A percentile compares a stretch with the other conserved stretches of the same genome.
These are phyloP conservation scores for Rhodomyrtus tomentosa DNA, from an alignment of 345 rosid species.

Conservation along the genomic window DNA sequence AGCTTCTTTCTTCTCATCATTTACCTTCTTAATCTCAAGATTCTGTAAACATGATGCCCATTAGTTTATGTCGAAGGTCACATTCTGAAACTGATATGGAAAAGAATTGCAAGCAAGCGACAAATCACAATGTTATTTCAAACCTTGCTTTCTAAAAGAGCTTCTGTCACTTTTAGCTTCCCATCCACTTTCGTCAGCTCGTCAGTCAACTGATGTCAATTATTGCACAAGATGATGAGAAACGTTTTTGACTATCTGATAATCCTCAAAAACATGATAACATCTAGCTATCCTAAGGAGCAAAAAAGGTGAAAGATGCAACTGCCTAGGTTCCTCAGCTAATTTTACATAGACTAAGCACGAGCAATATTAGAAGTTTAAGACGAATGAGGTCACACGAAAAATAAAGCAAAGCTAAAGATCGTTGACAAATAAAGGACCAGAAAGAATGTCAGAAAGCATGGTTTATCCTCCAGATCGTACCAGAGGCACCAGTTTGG, in stretches of 20 bases:
- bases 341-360: not conserved
- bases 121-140: not conserved
- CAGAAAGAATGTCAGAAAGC: not conserved
- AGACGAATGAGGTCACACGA: not conserved
- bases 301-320: not conserved
- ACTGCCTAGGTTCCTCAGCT: not conserved
- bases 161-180: slow-evolving; percentile 31
- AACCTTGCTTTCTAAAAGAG: slow-evolving; percentile 40
- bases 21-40: slow-evolving; percentile 34
- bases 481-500: not conserved
- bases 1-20: slow-evolving; percentile 36
- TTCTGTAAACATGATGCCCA: slow-evolving; percentile 12
- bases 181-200: slow-evolving; percentile 28
- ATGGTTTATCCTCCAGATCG: not conserved
- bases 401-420: not conserved
- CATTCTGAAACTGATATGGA: not conserved
- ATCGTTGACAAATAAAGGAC: not conserved
- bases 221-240: not conserved
- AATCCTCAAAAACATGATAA: not conserved
- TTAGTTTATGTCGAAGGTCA: not conserved
- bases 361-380: not conserved
- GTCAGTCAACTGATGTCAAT: slow-evolving; percentile 19
- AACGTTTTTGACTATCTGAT: not conserved
- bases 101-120: not conserved
- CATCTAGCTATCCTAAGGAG: not conserved